Percentiles rank a stretch among this genome's conserved stretches.
Evolutionary conservation across 177 flowering plant genomes (phyloP).

Genomic region (Vitis hybrid): DNA sequence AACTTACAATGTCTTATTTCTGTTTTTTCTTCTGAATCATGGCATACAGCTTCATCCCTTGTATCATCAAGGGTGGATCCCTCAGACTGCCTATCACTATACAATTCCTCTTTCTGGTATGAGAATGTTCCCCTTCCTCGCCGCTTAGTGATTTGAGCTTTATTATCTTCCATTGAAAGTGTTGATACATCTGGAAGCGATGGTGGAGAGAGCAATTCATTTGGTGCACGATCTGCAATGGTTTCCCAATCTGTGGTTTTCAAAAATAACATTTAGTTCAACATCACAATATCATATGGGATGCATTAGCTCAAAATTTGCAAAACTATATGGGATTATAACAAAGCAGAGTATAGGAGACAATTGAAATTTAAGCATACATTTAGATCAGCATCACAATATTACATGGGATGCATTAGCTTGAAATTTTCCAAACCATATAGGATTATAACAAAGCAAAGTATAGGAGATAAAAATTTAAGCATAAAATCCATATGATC

Average conservation of each 20-base stretch:
- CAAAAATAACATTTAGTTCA: background rate
- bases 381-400: no score
- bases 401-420: no score
- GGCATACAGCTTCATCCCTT: slow-evolving; percentile 28
- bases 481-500: no score
- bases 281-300: no score
- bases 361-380: no score
- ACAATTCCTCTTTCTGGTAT: slow-evolving; percentile 53
- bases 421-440: no score
- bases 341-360: no score
- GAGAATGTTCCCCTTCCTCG: slow-evolving; percentile 92
- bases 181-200: slow-evolving; percentile 40
- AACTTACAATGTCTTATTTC: slow-evolving; percentile 47
- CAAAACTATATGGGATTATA: no score
- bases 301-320: no score
- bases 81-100: slow-evolving; percentile 57
- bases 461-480: no score
- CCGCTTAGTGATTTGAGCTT: slow-evolving; percentile 44
- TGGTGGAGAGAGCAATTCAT: slow-evolving; percentile 43
- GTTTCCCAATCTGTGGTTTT: slow-evolving; percentile 86
- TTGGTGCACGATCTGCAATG: slow-evolving; percentile 65
- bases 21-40: slow-evolving; percentile 20
- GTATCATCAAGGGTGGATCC: slow-evolving; percentile 19
- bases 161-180: slow-evolving; percentile 47
- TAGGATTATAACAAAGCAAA: no score